Percentiles rank a stretch among this genome's conserved stretches.
Conservation (phyloP, 164 flowering plant species). For the Macadamia integrifolia region DNA sequence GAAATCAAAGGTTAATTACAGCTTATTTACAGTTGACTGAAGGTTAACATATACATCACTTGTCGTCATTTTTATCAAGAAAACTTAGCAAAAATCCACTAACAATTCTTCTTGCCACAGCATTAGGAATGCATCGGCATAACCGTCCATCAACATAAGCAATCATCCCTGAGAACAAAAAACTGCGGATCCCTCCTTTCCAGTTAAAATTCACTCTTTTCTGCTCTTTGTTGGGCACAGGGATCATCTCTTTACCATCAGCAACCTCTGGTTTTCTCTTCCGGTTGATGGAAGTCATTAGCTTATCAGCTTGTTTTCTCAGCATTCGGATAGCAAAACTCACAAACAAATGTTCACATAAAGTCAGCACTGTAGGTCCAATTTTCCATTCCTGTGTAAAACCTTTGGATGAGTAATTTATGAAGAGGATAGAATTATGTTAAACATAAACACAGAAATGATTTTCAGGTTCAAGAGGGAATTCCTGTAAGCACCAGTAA, state of each 20-base stretch:
- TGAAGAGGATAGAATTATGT: no score
- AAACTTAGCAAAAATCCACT: slow-evolving; percentile 88
- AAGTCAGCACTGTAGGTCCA: slow-evolving; percentile 74
- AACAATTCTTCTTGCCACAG: slow-evolving; percentile 76
- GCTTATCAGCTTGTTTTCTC: slow-evolving; percentile 49
- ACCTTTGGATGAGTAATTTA: not conserved
- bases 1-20: not conserved
- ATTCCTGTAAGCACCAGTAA: no score
- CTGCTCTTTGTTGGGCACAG: slow-evolving; percentile 16
- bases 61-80: slow-evolving; percentile 49
- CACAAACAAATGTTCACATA: no score
- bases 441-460: no score
- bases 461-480: no score
- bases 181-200: slow-evolving; percentile 61
- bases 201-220: slow-evolving; percentile 25
- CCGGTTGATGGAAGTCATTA: slow-evolving; percentile 28
- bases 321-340: slow-evolving; percentile 55
- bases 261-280: slow-evolving; percentile 14
- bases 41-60: slow-evolving; percentile 4
- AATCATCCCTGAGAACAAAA: slow-evolving; percentile 63
- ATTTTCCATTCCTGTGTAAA: slow-evolving; percentile 73
- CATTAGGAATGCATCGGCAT: slow-evolving; percentile 75
- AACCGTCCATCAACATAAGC: slow-evolving; percentile 93
- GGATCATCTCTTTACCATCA: slow-evolving; percentile 24
- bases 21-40: no score